phyloP scores from a whole-genome alignment of 1,284 basidiomycete genomes.

The Bjerkandera adusta region DNA sequence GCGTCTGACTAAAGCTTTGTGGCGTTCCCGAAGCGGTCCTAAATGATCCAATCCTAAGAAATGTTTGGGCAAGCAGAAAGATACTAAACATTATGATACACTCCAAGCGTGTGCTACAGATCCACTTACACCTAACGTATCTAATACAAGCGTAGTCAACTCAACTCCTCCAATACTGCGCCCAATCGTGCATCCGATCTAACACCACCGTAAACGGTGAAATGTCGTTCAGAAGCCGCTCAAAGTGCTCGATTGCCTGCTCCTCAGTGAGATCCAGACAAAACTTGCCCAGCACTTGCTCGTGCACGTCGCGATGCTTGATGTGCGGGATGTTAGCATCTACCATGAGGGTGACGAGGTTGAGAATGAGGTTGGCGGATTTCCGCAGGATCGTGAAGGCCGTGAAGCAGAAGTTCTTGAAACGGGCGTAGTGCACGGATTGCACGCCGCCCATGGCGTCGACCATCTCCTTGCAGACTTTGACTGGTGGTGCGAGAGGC shows the following conservation, averaged over 20 bases:
- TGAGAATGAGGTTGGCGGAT: constrained; percentile 97
- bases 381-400: constrained; percentile 95
- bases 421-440: constrained; percentile 89
- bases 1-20: neutral
- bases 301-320: constrained; percentile 83
- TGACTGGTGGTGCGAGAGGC: constrained; percentile 96
- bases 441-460: constrained; percentile 98
- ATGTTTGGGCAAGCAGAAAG: neutral
- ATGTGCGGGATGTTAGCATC: constrained; percentile 99
- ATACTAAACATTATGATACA: neutral
- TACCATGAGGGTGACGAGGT: constrained; percentile 95
- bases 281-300: constrained; percentile 96
- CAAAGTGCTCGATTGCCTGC: constrained; percentile 97
- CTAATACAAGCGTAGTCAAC: neutral
- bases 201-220: constrained; percentile 93
- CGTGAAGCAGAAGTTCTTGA: constrained; percentile 95
- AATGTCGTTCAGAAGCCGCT: constrained; percentile 90
- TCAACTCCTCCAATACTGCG: constrained; percentile 80
- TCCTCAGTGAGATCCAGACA: constrained; percentile 91
- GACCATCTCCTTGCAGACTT: constrained; percentile 99
- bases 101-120: neutral
- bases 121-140: neutral
- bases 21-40: neutral
- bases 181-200: constrained; percentile 87
- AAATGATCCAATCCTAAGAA: neutral